Base-by-base conservation (phyloP, 2,329 filamentous ascomycete genomes). In the Aspergillus pseudonomiae region DNA sequence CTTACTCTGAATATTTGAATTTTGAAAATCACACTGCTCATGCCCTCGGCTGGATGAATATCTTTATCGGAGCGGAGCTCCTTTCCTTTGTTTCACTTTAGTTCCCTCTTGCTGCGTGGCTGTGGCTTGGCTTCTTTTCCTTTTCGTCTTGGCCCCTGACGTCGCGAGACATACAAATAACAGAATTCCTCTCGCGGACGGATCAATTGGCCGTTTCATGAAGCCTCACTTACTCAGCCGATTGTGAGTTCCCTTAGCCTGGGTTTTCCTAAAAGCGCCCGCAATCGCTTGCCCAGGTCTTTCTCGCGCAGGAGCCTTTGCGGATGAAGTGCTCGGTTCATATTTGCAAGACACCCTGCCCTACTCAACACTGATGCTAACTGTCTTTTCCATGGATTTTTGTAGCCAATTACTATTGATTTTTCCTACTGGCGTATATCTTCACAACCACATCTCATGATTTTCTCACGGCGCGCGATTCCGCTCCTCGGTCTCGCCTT, bases 401-500 rank as follows among this genome's bases (percentile, higher is more conserved):
- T 61, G 48, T 52, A 52, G 48, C 5, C 4, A 32, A 39, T 16
- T 36, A 6, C 32, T 50, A 57, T 53, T 56, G 30, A 52, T 19
- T 53, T 53, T 62, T 41, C 39, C 41, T 55, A 41, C 32, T 30
- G 63, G 56, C 65, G 62, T 54, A 65, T 53, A 59, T 46, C 32
- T 59, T 57, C 48, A 59, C 11, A 11, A 24, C 63, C 57, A 28
- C 62, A 57, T 62, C 67, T 69, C 66, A 78, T 78, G 76, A 68
- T 74, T 72, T 70, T 70, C 67, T 68, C 70, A 70, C 73, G 74
- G 52, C 75, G 74, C 57, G 60, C 69, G 53, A 66, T 75, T 41
- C 69, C 75, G 64, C 68, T 74, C 52, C 65, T 78, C 60, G 74
- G 75, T 70, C 62, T 76, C 66, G 72, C 69, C 67, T 73, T 74